Conservation (phyloP, 208 protist species). For the Acanthamoeba quina region DNA sequence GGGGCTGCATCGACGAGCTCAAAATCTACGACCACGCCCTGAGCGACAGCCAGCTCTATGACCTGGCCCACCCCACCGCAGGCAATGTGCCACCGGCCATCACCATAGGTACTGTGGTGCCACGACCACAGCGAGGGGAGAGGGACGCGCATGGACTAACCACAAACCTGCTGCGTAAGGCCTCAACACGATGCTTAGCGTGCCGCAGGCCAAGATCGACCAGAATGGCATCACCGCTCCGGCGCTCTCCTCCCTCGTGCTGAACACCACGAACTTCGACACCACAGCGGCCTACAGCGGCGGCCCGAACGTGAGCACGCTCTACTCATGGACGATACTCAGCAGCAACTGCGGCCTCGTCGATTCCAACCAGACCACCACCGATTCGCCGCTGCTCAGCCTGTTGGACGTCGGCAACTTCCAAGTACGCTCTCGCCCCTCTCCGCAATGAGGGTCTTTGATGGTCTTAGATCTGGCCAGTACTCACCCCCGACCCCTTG, state of each 20-base stretch:
- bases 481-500: background rate
- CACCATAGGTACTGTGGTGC: background rate
- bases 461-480: no score
- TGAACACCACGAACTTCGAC: slow-evolving; percentile 18
- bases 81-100: background rate
- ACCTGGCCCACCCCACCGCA: background rate
- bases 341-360: slow-evolving; percentile 44
- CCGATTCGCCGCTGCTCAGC: background rate
- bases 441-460: background rate
- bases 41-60: background rate
- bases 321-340: background rate
- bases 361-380: background rate
- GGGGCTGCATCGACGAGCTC: slow-evolving; percentile 46
- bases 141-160: background rate
- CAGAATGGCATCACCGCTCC: background rate
- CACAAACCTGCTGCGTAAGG: background rate
- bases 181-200: background rate
- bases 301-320: background rate
- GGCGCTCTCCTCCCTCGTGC: background rate
- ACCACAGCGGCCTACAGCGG: slow-evolving; percentile 4
- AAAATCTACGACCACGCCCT: slow-evolving; percentile 58
- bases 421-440: background rate
- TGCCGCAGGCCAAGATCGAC: background rate
- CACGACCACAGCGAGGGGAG: background rate
- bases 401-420: slow-evolving; percentile 46